phyloP scores from a whole-genome alignment of 768 basidiomycete species.

The Tephrocybe sp. region DNA sequence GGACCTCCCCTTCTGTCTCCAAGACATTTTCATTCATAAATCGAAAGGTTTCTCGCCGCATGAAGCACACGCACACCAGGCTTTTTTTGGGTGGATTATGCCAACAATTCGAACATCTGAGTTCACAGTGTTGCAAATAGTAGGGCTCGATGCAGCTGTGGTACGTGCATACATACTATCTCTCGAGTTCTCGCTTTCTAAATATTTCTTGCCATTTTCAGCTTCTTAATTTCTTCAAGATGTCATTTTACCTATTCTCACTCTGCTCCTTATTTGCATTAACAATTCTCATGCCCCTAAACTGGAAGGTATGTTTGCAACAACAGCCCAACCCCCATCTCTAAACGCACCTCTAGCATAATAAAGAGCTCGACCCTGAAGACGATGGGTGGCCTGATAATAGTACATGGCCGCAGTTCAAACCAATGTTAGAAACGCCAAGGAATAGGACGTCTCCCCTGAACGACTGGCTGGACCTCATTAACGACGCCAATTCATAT shows the following conservation, averaged over 20 bases:
- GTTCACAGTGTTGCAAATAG: slow-evolving; percentile 92
- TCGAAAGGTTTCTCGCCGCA: slow-evolving; percentile 85
- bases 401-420: slow-evolving; percentile 45
- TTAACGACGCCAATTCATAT: slow-evolving; percentile 88
- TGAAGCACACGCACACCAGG: slow-evolving; percentile 83
- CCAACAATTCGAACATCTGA: slow-evolving; percentile 91
- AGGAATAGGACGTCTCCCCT: slow-evolving; percentile 36
- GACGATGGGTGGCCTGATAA: slow-evolving; percentile 42
- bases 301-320: slow-evolving; percentile 70
- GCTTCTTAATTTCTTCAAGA: slow-evolving; percentile 95
- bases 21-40: slow-evolving; percentile 1
- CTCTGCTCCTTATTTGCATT: slow-evolving; percentile 81
- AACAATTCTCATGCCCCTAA: slow-evolving; percentile 90
- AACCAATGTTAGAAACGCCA: slow-evolving; percentile 20
- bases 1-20: background rate
- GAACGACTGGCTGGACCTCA: slow-evolving; percentile 81
- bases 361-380: slow-evolving; percentile 67
- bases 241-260: slow-evolving; percentile 89
- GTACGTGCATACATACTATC: slow-evolving; percentile 43
- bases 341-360: slow-evolving; percentile 47
- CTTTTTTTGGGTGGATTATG: slow-evolving; percentile 95
- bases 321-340: slow-evolving; percentile 8
- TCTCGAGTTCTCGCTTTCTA: background rate
- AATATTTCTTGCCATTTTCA: slow-evolving; percentile 26
- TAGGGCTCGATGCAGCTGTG: slow-evolving; percentile 95